Conservation (phyloP, 2,329 filamentous ascomycete genomes). For the Cercospora sp. region DNA sequence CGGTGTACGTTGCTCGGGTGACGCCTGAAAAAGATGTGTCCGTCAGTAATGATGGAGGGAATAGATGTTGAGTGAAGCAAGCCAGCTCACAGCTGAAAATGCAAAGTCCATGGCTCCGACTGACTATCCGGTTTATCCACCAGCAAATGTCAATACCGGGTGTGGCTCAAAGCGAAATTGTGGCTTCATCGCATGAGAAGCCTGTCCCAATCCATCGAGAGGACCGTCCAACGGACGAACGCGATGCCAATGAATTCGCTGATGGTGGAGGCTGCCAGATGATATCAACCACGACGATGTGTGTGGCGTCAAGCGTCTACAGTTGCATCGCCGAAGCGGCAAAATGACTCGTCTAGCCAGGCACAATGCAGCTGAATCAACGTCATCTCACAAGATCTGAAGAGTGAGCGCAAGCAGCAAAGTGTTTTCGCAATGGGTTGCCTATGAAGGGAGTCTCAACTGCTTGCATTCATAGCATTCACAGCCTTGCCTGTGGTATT, state of each 20-base stretch:
- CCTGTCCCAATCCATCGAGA: not conserved
- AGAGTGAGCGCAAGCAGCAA: not conserved
- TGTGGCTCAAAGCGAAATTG: not conserved
- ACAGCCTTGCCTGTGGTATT: not conserved
- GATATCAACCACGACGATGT: not conserved
- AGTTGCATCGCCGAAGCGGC: not conserved
- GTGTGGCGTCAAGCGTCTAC: not conserved
- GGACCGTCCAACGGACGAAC: not conserved
- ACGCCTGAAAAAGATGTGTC: not conserved
- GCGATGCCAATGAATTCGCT: not conserved
- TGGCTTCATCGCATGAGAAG: not conserved
- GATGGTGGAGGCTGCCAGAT: not conserved
- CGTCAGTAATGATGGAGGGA: not conserved
- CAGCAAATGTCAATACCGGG: not conserved
- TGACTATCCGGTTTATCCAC: not conserved
- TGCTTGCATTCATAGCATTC: not conserved
- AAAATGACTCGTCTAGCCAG: constrained; percentile 8
- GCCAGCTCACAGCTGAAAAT: not conserved
- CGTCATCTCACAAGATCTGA: not conserved
- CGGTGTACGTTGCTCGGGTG: not conserved
- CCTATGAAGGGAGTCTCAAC: not conserved
- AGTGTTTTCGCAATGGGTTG: not conserved
- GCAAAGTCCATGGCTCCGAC: not conserved
- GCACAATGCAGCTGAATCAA: constrained; percentile 3
- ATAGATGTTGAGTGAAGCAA: not conserved